Percentiles rank a stretch among this genome's conserved stretches.
Conservation (phyloP, 2,329 filamentous ascomycete genomes). For the Purpureocillium lavendulum region DNA sequence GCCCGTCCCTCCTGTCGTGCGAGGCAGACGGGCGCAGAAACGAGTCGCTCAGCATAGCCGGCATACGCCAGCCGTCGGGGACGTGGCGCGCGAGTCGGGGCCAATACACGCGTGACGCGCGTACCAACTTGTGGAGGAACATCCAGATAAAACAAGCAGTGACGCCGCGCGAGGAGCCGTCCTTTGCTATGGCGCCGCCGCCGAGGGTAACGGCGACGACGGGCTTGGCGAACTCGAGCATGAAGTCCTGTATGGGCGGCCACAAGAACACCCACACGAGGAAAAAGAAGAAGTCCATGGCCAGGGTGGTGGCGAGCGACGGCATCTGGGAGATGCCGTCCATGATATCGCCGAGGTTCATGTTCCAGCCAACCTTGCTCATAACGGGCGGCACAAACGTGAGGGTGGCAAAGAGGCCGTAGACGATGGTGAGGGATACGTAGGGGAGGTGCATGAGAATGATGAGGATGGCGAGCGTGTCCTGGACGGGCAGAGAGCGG, state of each 20-base stretch:
- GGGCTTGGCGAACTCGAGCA: conserved; percentile 83
- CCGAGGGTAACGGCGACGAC: conserved; percentile 88
- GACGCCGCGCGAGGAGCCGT: conserved; percentile 63
- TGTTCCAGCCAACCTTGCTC: conserved; percentile 66
- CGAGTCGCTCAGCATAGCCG: conserved; percentile 35
- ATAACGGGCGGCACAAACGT: conserved; percentile 84
- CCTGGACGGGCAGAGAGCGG: conserved; percentile 80
- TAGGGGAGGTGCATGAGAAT: conserved; percentile 89
- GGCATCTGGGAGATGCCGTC: conserved; percentile 80
- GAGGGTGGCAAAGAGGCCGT: conserved; percentile 84
- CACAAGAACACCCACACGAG: conserved; percentile 82
- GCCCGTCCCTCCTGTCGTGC: conserved; percentile 51
- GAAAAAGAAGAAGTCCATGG: conserved; percentile 76
- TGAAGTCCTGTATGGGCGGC: conserved; percentile 79
- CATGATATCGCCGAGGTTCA: conserved; percentile 85
- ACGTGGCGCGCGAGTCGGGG: conserved; percentile 36
- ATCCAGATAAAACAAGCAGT: conserved; percentile 65
- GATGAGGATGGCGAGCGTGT: conserved; percentile 94
- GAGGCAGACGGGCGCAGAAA: conserved; percentile 29
- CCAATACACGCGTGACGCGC: conserved; percentile 40
- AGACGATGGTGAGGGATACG: conserved; percentile 78
- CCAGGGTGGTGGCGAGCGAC: conserved; percentile 73
- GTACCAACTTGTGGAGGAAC: conserved; percentile 42
- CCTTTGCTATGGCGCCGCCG: conserved; percentile 63
- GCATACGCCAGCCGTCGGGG: conserved; percentile 37